These are phyloP conservation scores for Rubus idaeus DNA, from an alignment of 306 rosid species.

Conservation along the genomic window DNA sequence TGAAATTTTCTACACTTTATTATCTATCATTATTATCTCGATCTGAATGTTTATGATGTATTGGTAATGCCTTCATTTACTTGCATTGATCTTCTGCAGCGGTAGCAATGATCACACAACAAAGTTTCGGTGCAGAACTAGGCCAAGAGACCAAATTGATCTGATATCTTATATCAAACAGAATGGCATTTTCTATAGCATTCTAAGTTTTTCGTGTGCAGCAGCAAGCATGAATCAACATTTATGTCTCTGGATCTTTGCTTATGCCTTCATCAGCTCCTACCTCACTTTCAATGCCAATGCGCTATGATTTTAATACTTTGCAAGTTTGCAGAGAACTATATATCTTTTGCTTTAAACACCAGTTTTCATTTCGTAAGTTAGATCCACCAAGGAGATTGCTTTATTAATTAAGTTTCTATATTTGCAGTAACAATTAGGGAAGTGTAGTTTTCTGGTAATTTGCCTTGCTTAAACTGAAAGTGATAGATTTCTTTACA, in stretches of 20 bases:
- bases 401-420: background rate
- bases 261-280: conserved; percentile 53
- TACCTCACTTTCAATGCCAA: conserved; percentile 45
- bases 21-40: conserved; percentile 11
- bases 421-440: background rate
- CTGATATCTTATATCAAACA: background rate
- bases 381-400: background rate
- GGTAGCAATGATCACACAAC: conserved; percentile 99
- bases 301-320: conserved; percentile 44
- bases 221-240: background rate
- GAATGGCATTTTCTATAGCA: too few species aligned
- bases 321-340: background rate
- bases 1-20: background rate
- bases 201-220: background rate
- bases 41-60: conserved; percentile 5
- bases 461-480: background rate
- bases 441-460: background rate
- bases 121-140: conserved; percentile 93
- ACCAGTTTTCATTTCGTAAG: background rate
- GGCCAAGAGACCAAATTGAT: conserved; percentile 71
- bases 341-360: too few species aligned
- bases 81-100: conserved; percentile 52
- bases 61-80: conserved; percentile 16
- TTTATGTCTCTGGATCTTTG: conserved; percentile 52
- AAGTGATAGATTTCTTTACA: too few species aligned